Evolutionary conservation across 2,329 filamentous ascomycete genomes (phyloP).

Genomic region (Clarireedia monteithiana): DNA sequence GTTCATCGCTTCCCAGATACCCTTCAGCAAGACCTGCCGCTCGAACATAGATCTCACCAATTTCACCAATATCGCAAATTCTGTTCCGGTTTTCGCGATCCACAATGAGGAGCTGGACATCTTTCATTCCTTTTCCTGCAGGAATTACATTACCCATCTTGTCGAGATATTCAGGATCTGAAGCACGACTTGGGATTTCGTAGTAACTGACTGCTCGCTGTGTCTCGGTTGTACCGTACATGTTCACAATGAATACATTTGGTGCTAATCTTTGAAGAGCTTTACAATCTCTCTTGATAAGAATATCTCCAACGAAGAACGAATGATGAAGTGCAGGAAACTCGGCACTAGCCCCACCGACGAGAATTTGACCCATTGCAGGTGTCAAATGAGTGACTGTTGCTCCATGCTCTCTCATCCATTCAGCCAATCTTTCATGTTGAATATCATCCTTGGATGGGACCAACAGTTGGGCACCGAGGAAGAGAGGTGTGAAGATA

Average conservation of each 20-base stretch:
- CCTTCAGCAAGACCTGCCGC: slow-evolving; percentile 79
- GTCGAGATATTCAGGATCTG: slow-evolving; percentile 57
- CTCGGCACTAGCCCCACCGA: slow-evolving; percentile 70
- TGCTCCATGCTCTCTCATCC: slow-evolving; percentile 69
- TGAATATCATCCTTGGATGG: slow-evolving; percentile 78
- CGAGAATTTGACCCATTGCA: slow-evolving; percentile 91
- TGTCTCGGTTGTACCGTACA: slow-evolving; percentile 86
- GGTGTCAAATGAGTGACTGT: slow-evolving; percentile 87
- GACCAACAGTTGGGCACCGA: slow-evolving; percentile 72
- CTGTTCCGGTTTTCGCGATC: slow-evolving; percentile 56
- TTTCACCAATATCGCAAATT: slow-evolving; percentile 71
- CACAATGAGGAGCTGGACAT: slow-evolving; percentile 84
- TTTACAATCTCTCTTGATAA: slow-evolving; percentile 77
- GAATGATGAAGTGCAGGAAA: slow-evolving; percentile 71
- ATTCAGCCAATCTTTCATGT: slow-evolving; percentile 79
- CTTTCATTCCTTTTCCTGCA: slow-evolving; percentile 76
- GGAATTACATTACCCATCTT: slow-evolving; percentile 69
- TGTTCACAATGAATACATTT: slow-evolving; percentile 71
- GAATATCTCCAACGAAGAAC: slow-evolving; percentile 87
- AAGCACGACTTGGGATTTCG: slow-evolving; percentile 59
- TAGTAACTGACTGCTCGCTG: slow-evolving; percentile 76
- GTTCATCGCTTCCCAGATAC: slow-evolving; percentile 43
- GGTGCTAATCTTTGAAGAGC: slow-evolving; percentile 67
- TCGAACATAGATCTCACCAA: slow-evolving; percentile 76
- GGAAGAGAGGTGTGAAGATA: slow-evolving; percentile 84